Base-by-base conservation (phyloP, 2,329 filamentous ascomycete genomes). In the Scedosporium minutisporum region DNA sequence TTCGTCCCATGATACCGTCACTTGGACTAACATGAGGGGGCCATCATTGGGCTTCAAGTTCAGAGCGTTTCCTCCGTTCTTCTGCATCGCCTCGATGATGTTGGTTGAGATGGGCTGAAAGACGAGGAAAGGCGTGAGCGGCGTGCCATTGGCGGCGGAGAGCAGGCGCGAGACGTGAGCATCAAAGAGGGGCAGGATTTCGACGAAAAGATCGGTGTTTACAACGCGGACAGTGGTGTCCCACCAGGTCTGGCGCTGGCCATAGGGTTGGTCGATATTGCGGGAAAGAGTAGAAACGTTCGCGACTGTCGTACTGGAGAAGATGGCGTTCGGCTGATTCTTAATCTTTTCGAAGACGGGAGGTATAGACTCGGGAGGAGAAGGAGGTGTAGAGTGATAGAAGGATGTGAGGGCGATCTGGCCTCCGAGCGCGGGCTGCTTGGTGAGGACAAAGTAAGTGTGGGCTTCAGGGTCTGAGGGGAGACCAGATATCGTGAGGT, bases 41-140 rank as follows among this genome's bases (percentile, higher is more conserved):
- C 68, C 69, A 6, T 72, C 71, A 6, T 70, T 64, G 2, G 66
- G 64, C 6, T 71, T 65, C 3, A 77, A 64, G 1, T 72, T 73
- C 3, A 77, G 68, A 0, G 75, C 64, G 61, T 77, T 78, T 29
- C 74, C 73, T 1, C 75, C 76, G 21, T 71, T 70, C 60, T 74
- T 72, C 53, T 65, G 65, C 64, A 77, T 75, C 18, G 69, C 63
- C 6, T 71, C 67, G 7, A 73, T 71, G 64, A 75, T 68, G 48
- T 72, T 71, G 5, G 70, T 70, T 0, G 77, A 75, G 58, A 81
- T 74, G 12, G 74, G 76, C 65, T 82, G 79, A 58, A 76, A 69
- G 60, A 68, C 67, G 57, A 67, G 70, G 63, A 63, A 67, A 2
- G 74, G 73, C 2, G 68, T 25, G 0, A 69, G 64, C 2, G 67